Percentiles rank a stretch among this genome's conserved stretches.
Evolutionary conservation across 2,329 filamentous ascomycete species (phyloP).

Genomic region (Fusarium buharicum): DNA sequence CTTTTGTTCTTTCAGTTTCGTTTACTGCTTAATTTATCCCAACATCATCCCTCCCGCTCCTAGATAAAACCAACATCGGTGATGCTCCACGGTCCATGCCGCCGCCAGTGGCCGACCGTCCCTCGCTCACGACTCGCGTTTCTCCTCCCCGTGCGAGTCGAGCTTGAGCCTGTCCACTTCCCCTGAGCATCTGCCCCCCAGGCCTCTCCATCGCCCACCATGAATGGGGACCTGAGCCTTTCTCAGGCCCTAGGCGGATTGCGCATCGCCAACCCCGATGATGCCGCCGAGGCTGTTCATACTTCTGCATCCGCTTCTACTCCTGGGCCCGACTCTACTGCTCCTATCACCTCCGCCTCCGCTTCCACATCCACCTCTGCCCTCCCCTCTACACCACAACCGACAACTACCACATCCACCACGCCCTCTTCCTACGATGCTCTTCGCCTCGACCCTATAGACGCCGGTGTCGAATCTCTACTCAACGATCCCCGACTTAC

Average conservation of each 20-base stretch:
- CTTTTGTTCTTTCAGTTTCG: conserved; percentile 15
- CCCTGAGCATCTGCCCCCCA: conserved; percentile 40
- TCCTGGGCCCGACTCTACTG: conserved; percentile 26
- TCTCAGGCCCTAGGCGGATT: conserved; percentile 92
- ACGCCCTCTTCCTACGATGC: conserved; percentile 38
- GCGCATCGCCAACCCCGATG: conserved; percentile 96
- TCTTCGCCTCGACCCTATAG: conserved; percentile 42
- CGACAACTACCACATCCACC: conserved; percentile 20
- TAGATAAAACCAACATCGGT: conserved; percentile 37
- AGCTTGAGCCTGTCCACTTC: conserved; percentile 37
- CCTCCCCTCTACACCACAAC: conserved; percentile 30
- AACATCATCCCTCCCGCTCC: conserved; percentile 16
- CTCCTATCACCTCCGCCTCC: conserved; percentile 27
- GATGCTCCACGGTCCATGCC: conserved; percentile 44
- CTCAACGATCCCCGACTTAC: conserved; percentile 41
- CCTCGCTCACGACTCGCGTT: conserved; percentile 41
- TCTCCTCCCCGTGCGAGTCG: conserved; percentile 35
- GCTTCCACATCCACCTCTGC: conserved; percentile 32
- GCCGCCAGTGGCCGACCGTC: conserved; percentile 41
- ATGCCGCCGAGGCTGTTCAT: conserved; percentile 61
- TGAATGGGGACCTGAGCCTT: conserved; percentile 93
- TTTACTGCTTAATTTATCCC: conserved; percentile 29
- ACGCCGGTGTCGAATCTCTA: conserved; percentile 33
- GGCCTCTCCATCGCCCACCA: conserved; percentile 57
- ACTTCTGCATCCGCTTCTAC: conserved; percentile 42